Percentiles rank a stretch among this genome's conserved stretches.
These are phyloP conservation scores for Pseudogymnoascus sp. DNA, from an alignment of 2,329 filamentous ascomycete species.

Conservation along the genomic window DNA sequence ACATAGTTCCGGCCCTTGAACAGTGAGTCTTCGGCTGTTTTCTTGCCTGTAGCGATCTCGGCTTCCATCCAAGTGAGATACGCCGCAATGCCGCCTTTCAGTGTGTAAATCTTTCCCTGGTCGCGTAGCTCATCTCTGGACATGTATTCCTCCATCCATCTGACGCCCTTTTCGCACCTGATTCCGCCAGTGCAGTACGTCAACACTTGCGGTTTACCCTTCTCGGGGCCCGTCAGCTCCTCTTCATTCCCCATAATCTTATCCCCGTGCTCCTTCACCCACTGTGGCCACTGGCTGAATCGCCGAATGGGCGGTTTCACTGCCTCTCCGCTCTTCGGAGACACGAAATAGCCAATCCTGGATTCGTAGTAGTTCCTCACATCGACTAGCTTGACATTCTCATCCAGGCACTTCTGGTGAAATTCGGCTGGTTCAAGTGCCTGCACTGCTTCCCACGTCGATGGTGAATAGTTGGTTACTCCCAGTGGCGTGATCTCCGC, in stretches of 20 bases:
- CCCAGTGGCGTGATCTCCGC: slow-evolving; percentile 28
- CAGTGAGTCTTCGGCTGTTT: slow-evolving; percentile 19
- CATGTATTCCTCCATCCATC: slow-evolving; percentile 25
- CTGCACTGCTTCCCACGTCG: slow-evolving; percentile 22
- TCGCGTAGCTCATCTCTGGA: slow-evolving; percentile 13
- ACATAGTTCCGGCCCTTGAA: slow-evolving; percentile 28
- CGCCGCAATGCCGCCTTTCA: slow-evolving; percentile 26
- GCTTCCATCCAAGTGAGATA: slow-evolving; percentile 28
- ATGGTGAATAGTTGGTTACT: slow-evolving; percentile 24
- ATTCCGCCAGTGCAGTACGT: slow-evolving; percentile 29
- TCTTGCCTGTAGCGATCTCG: slow-evolving; percentile 24
- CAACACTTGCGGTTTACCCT: slow-evolving; percentile 19
- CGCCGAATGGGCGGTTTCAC: slow-evolving; percentile 24
- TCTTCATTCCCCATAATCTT: background rate
- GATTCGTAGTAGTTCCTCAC: slow-evolving; percentile 28
- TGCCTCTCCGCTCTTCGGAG: slow-evolving; percentile 22
- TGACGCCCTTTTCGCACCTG: slow-evolving; percentile 26
- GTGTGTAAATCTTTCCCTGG: slow-evolving; percentile 20
- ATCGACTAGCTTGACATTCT: slow-evolving; percentile 21
- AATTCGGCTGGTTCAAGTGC: slow-evolving; percentile 22
- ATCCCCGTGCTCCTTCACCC: slow-evolving; percentile 21
- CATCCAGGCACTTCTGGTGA: slow-evolving; percentile 20
- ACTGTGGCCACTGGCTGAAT: slow-evolving; percentile 28
- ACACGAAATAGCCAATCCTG: slow-evolving; percentile 27
- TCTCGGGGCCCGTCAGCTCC: background rate